These are phyloP conservation scores for Phytophthora syringae DNA, from an alignment of 352 stramenopile genomes.

Conservation along the genomic window DNA sequence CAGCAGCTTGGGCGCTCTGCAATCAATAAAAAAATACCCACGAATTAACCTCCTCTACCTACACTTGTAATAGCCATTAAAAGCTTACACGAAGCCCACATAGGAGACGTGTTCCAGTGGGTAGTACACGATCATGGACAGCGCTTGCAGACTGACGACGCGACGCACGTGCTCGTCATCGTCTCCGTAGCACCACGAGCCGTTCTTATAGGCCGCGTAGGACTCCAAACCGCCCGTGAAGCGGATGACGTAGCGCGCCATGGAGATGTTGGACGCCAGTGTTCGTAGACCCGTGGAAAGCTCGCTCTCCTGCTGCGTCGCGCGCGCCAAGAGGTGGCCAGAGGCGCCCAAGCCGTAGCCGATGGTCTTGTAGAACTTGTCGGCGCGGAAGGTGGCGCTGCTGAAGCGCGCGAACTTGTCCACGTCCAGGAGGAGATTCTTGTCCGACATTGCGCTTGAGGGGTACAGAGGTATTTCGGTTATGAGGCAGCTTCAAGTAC, in stretches of 20 bases:
- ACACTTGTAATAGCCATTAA: neutral
- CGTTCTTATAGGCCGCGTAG: conserved; percentile 77
- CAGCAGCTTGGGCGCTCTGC: conserved; percentile 76
- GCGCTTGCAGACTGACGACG: conserved; percentile 70
- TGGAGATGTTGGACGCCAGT: conserved; percentile 75
- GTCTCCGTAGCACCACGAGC: conserved; percentile 79
- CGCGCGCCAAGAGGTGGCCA: conserved; percentile 60
- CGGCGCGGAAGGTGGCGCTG: conserved; percentile 60
- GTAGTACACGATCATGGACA: conserved; percentile 89
- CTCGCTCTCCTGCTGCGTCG: conserved; percentile 56
- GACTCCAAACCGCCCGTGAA: conserved; percentile 80
- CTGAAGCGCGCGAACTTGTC: conserved; percentile 78
- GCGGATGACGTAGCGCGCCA: conserved; percentile 81
- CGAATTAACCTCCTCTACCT: neutral
- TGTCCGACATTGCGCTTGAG: conserved; percentile 6
- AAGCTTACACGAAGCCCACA: conserved; percentile 79
- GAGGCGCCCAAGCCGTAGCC: conserved; percentile 68
- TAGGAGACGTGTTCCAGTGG: conserved; percentile 88
- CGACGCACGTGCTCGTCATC: conserved; percentile 66
- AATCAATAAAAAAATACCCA: conserved; percentile 3
- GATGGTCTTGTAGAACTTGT: conserved; percentile 90
- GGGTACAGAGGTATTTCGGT: conserved; percentile 28
- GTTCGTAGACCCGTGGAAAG: conserved; percentile 61
- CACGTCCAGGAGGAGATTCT: conserved; percentile 52
- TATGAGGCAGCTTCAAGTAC: conserved; percentile 15